Evolutionary conservation across 2,329 filamentous ascomycete species (phyloP).

Genomic region (Trichoderma polysporum): DNA sequence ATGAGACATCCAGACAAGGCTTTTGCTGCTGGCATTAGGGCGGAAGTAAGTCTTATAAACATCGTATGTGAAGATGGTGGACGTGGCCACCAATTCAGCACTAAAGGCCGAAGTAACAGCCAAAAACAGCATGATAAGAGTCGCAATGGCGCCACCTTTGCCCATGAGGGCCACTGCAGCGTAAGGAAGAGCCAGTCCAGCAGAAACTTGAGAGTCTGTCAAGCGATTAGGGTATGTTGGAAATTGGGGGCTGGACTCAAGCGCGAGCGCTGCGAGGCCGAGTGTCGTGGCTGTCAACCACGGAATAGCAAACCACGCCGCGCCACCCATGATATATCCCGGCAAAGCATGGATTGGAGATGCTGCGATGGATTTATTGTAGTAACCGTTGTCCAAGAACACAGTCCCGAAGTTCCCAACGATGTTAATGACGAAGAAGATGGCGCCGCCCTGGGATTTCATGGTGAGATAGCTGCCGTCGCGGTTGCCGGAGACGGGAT

Average conservation of each 20-base stretch:
- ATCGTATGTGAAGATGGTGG: conserved; percentile 83
- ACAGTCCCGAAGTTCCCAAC: conserved; percentile 83
- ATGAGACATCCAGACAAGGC: conserved; percentile 79
- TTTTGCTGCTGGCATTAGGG: conserved; percentile 69
- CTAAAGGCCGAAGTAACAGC: conserved; percentile 84
- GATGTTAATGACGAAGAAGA: conserved; percentile 88
- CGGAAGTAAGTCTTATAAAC: conserved; percentile 87
- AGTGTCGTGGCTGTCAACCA: conserved; percentile 88
- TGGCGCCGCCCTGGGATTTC: conserved; percentile 67
- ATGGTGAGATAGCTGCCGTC: conserved; percentile 85
- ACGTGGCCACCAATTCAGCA: conserved; percentile 82
- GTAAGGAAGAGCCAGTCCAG: conserved; percentile 81
- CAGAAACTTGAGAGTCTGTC: conserved; percentile 70
- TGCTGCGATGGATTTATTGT: conserved; percentile 91
- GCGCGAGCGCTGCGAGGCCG: conserved; percentile 76
- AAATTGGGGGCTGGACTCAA: conserved; percentile 71
- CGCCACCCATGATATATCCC: conserved; percentile 82
- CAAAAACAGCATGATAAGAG: conserved; percentile 82
- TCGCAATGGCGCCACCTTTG: conserved; percentile 74
- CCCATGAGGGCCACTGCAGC: conserved; percentile 82
- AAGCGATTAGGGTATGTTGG: conserved; percentile 74
- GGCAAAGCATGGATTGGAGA: conserved; percentile 82
- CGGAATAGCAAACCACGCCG: conserved; percentile 90
- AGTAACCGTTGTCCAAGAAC: conserved; percentile 86
- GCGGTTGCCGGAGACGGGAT: conserved; percentile 78